Conservation (phyloP, 495 filamentous ascomycete genomes). For the Annulohypoxylon stygium region DNA sequence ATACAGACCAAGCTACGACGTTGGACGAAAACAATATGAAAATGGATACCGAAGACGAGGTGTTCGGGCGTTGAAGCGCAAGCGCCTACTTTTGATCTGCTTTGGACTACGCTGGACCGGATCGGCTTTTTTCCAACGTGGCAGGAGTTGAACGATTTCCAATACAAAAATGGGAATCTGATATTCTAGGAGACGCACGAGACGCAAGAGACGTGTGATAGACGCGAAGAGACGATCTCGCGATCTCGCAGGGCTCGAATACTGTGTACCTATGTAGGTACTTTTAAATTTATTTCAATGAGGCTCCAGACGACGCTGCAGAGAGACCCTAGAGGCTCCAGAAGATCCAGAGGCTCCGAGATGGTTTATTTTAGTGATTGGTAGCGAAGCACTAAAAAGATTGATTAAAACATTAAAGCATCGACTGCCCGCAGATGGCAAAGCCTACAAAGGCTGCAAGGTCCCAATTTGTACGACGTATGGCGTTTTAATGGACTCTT, state of each 20-base stretch:
- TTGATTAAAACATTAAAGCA: background rate
- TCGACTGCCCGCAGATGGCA: conserved; percentile 28
- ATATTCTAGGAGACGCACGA: background rate
- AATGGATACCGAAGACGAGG: conserved; percentile 9
- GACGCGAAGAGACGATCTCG: conserved; percentile 4
- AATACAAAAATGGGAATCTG: background rate
- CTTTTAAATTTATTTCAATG: background rate
- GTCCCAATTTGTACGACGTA: conserved; percentile 31
- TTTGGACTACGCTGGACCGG: conserved; percentile 2
- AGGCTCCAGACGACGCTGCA: background rate
- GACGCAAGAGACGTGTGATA: background rate
- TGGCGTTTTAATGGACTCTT: conserved; percentile 18
- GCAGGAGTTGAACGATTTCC: conserved; percentile 9
- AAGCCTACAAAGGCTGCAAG: conserved; percentile 6
- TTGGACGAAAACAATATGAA: background rate
- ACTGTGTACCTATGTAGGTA: background rate
- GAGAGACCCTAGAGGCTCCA: background rate
- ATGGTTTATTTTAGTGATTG: conserved; percentile 33
- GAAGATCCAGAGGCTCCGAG: conserved; percentile 39
- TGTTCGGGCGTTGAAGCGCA: conserved; percentile 1
- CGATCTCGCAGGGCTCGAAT: conserved; percentile 29
- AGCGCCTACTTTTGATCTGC: conserved; percentile 11
- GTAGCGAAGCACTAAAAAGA: conserved; percentile 1
- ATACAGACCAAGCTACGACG: background rate
- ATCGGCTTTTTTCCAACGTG: conserved; percentile 20